These are phyloP conservation scores for Lachancea cidri DNA, from an alignment of 805 yeast species.

Conservation along the genomic window DNA sequence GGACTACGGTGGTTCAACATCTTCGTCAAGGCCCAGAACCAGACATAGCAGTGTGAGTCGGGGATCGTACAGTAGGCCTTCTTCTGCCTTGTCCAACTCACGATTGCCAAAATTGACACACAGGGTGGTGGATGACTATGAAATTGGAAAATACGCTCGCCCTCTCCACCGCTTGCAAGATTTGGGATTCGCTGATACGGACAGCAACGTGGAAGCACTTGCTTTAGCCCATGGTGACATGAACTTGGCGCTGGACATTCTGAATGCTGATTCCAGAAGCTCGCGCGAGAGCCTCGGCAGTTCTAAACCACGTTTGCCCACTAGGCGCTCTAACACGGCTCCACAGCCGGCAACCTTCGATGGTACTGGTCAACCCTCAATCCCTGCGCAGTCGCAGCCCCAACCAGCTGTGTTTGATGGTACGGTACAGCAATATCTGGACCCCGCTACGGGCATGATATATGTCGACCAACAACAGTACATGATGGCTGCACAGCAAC, in stretches of 20 bases:
- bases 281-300: not conserved
- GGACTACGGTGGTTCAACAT: slow-evolving; percentile 22
- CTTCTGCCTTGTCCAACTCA: slow-evolving; percentile 9
- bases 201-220: slow-evolving; percentile 59
- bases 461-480: slow-evolving; percentile 69
- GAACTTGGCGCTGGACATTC: slow-evolving; percentile 52
- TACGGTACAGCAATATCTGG: slow-evolving; percentile 58
- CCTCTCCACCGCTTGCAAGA: slow-evolving; percentile 45
- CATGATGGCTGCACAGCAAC: slow-evolving; percentile 17
- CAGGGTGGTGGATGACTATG: slow-evolving; percentile 49
- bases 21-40: slow-evolving; percentile 14
- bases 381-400: slow-evolving; percentile 19
- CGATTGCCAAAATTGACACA: slow-evolving; percentile 41
- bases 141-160: slow-evolving; percentile 45
- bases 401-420: slow-evolving; percentile 27
- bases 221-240: slow-evolving; percentile 54
- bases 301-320: slow-evolving; percentile 5
- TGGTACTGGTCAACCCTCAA: slow-evolving; percentile 14
- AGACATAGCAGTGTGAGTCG: slow-evolving; percentile 12
- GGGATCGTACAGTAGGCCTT: slow-evolving; percentile 6
- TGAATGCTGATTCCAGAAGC: slow-evolving; percentile 36
- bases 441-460: slow-evolving; percentile 64
- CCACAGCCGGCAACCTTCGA: slow-evolving; percentile 35
- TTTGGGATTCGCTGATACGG: slow-evolving; percentile 54
- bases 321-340: slow-evolving; percentile 21